Percentiles rank a stretch among this genome's conserved stretches.
Evolutionary conservation across 768 basidiomycete species (phyloP).

Genomic region (Termitomyces sp.): DNA sequence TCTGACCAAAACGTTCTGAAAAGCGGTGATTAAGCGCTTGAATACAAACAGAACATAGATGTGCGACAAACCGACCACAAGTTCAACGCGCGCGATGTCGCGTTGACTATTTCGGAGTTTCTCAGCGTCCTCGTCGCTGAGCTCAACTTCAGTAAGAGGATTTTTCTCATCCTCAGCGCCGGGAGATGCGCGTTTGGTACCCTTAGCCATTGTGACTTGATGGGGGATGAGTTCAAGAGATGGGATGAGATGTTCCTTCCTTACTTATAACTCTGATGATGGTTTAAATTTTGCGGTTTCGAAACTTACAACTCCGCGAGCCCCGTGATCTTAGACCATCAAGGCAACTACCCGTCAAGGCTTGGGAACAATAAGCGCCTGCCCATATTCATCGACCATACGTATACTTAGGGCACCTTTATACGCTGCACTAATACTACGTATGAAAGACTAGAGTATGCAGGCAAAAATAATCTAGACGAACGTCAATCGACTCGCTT

Average conservation of each 20-base stretch:
- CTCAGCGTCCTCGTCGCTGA: slow-evolving; percentile 66
- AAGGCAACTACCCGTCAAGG: background rate
- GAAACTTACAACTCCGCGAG: slow-evolving; percentile 22
- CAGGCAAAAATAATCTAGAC: background rate
- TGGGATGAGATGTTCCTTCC: slow-evolving; percentile 9
- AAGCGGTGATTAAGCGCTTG: background rate
- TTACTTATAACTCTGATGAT: background rate
- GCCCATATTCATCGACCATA: background rate
- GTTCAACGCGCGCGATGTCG: slow-evolving; percentile 64
- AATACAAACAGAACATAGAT: background rate
- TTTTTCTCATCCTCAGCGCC: slow-evolving; percentile 72
- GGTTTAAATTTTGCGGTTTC: slow-evolving; percentile 21
- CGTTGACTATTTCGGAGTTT: slow-evolving; percentile 63
- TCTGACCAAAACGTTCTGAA: slow-evolving; percentile 60
- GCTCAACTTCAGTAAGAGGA: slow-evolving; percentile 59
- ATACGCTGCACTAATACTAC: background rate
- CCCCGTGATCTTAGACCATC: slow-evolving; percentile 4
- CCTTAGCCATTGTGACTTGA: slow-evolving; percentile 31
- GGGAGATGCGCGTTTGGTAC: slow-evolving; percentile 75
- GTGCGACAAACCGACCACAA: slow-evolving; percentile 51
- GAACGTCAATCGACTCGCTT: slow-evolving; percentile 62
- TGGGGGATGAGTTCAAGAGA: slow-evolving; percentile 12
- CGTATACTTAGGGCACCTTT: no score
- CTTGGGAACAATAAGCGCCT: background rate
- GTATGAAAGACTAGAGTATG: background rate